Evolutionary conservation across 2,329 filamentous ascomycete genomes (phyloP), one percentile per base, ranked within the genome.

Genomic region (Juglanconis juglandina): DNA sequence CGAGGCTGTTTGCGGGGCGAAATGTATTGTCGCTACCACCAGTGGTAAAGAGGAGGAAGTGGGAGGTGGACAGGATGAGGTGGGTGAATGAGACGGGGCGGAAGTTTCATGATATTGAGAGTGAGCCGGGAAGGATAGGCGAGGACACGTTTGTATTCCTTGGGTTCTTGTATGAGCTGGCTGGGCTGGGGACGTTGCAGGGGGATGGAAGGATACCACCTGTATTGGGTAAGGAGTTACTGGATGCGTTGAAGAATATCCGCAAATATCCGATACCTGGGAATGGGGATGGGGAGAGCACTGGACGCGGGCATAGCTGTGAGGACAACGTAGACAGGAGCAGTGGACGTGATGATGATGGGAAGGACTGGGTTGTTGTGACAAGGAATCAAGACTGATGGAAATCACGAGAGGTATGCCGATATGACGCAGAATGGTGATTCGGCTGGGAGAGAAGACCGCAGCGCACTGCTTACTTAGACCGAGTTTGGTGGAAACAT

Each of bases 71-170:
- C 1, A 71, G 81, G 11, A 68, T 68, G 6, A 66, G 71, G 8
- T 57, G 65, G 13, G 71, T 68, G 2, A 66, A 33, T 9, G 64
- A 63, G 4, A 69, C 76, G n/a, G 61, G 71, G 0, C 72, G 65
- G 37, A 77, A 75, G 49, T 85, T 84, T 61, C 83, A 85, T 66
- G 80, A 82, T 49, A 75, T 85, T 4, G 68, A 74, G 3, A 84
- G 79, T 79, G 80, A 83, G 9, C 72, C 71, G 3, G 81, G 79
- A 0, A 5, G 41, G 24, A n/a, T 63, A 39, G 58, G 58, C 9
- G 35, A 61, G 37, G 79, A 85, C 68, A 84, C 81, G 0, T 64
- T 75, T 1, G 72, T 71, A 8, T 85, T 77, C 73, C 69, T 85
- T 3, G 68, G 70, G 1, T 71, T 71, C 10, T 65, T 85, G 49